A percentile compares a stretch with the other conserved stretches of the same genome.
phyloP scores from a whole-genome alignment of 2,329 filamentous ascomycete species.

The Fusarium buxicola region DNA sequence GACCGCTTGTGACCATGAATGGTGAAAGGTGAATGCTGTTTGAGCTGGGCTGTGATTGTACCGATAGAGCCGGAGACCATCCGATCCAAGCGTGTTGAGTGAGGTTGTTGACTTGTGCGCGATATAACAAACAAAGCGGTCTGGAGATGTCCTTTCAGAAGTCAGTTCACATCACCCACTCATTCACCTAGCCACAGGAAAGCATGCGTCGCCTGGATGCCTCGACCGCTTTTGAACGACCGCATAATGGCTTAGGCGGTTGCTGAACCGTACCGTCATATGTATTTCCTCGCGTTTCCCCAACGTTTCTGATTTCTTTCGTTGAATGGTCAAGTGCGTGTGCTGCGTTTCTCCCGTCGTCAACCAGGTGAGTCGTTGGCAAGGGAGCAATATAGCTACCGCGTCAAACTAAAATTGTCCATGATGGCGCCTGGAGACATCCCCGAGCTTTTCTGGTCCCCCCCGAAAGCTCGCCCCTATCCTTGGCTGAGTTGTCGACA shows the following conservation, averaged over 20 bases:
- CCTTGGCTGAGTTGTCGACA: not conserved
- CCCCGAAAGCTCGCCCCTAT: not conserved
- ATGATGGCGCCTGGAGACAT: not conserved
- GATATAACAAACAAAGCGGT: constrained; percentile 19
- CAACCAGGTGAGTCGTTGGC: not conserved
- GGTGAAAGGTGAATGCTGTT: constrained; percentile 5
- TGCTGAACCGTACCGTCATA: not conserved
- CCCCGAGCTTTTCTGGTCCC: not conserved
- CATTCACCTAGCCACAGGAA: not conserved
- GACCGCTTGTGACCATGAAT: no score
- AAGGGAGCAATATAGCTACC: not conserved
- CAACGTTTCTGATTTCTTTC: not conserved
- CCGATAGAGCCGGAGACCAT: not conserved
- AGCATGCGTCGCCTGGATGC: constrained; percentile 2
- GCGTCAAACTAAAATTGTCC: not conserved
- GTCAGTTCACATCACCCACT: constrained; percentile 6
- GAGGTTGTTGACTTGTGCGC: constrained; percentile 29
- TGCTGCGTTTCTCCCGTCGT: not conserved
- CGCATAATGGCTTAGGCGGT: constrained; percentile 3
- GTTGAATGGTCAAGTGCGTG: not conserved
- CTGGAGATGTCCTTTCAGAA: constrained; percentile 13
- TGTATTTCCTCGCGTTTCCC: not conserved
- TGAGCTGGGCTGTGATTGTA: not conserved
- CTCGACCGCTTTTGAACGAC: not conserved
- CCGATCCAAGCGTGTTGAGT: not conserved